phyloP scores from a whole-genome alignment of 2,329 filamentous ascomycete genomes.

The Clonostachys rhizophaga region DNA sequence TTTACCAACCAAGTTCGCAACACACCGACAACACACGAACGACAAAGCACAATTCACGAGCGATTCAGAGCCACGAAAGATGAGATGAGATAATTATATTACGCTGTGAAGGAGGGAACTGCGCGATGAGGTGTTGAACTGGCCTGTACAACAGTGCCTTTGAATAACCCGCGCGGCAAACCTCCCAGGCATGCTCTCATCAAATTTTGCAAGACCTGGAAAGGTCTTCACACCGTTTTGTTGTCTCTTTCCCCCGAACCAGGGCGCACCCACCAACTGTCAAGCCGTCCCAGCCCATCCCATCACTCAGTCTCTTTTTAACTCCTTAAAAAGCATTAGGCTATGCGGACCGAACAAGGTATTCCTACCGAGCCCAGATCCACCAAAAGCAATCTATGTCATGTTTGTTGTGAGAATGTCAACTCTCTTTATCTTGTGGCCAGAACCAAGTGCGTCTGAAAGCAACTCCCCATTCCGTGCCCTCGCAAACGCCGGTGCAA shows the following conservation, averaged over 20 bases:
- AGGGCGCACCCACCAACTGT: conserved; percentile 18
- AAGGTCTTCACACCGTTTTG: not conserved
- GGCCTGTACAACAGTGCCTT: too few relatives aligned
- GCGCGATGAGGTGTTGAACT: too few relatives aligned
- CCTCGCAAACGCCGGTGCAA: conserved; percentile 54
- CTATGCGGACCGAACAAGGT: not conserved
- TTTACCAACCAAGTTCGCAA: too few relatives aligned
- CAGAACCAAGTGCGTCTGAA: conserved; percentile 20
- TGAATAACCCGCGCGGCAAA: too few relatives aligned
- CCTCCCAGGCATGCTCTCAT: too few relatives aligned
- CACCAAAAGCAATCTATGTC: conserved; percentile 3
- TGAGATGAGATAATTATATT: too few relatives aligned
- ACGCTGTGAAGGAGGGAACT: too few relatives aligned
- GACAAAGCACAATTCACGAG: too few relatives aligned
- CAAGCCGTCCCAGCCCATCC: conserved; percentile 26
- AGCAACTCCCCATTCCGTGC: conserved; percentile 16
- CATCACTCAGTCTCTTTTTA: conserved; percentile 12
- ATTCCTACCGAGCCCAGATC: not conserved
- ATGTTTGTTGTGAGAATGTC: conserved; percentile 22
- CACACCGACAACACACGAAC: too few relatives aligned
- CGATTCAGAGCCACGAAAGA: too few relatives aligned
- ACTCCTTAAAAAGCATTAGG: conserved; percentile 1
- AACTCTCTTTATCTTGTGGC: conserved; percentile 29
- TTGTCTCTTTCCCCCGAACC: conserved; percentile 10
- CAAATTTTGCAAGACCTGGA: too few relatives aligned